A percentile compares a stretch with the other conserved stretches of the same genome.
Evolutionary conservation across 768 basidiomycete species (phyloP).

Genomic region (Tulasnella sp.): DNA sequence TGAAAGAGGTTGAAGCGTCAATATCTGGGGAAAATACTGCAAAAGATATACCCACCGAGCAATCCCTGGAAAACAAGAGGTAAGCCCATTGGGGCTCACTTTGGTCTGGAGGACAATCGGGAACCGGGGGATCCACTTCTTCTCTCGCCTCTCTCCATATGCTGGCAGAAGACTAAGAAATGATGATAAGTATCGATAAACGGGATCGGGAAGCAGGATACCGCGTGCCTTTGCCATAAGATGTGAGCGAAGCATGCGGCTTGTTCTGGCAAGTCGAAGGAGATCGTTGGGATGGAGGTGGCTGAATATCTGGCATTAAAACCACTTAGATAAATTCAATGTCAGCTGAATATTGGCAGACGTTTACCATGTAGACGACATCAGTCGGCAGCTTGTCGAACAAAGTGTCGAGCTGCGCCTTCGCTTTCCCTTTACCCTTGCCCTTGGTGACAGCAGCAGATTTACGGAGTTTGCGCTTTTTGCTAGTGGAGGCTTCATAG

Average conservation of each 20-base stretch:
- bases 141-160: neutral
- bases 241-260: neutral
- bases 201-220: neutral
- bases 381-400: neutral
- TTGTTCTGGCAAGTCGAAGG: neutral
- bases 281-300: neutral
- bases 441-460: neutral
- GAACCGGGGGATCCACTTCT: neutral
- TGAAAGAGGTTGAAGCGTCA: neutral
- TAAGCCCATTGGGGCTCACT: neutral
- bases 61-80: neutral
- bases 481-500: neutral
- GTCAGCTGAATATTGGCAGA: neutral
- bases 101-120: neutral
- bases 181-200: neutral
- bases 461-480: neutral
- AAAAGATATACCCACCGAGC: neutral
- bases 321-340: neutral
- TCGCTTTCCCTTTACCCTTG: neutral
- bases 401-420: neutral
- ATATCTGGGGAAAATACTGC: neutral
- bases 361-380: neutral
- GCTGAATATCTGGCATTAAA: neutral
- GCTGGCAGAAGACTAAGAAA: neutral
- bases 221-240: neutral